A percentile compares a stretch with the other conserved stretches of the same genome.
Evolutionary conservation across 2,329 filamentous ascomycete species (phyloP).

Genomic region (Clonostachys solani): DNA sequence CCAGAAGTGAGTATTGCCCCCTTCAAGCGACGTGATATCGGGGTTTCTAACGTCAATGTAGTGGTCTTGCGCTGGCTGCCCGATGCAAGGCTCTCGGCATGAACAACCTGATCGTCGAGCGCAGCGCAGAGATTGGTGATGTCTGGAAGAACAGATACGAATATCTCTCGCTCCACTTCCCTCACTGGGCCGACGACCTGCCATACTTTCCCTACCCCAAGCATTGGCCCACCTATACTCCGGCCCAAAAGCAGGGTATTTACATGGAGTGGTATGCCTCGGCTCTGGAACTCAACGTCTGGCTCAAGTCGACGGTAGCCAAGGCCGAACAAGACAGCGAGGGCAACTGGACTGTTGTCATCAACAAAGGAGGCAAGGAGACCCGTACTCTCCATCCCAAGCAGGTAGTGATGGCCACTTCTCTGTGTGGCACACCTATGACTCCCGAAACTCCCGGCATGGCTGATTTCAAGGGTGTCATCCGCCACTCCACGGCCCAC

Average conservation of each 20-base stretch:
- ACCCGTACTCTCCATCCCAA: conserved; percentile 47
- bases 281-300: conserved; percentile 65
- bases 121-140: conserved; percentile 53
- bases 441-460: conserved; percentile 53
- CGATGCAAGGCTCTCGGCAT: conserved; percentile 56
- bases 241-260: conserved; percentile 67
- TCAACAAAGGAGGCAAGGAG: conserved; percentile 18
- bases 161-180: conserved; percentile 65
- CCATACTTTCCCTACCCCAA: conserved; percentile 61
- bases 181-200: conserved; percentile 57
- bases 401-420: conserved; percentile 64
- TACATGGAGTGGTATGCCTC: conserved; percentile 64
- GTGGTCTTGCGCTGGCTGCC: conserved; percentile 30
- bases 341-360: conserved; percentile 48
- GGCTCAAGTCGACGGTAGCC: conserved; percentile 32
- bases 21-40: not conserved
- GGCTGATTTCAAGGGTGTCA: conserved; percentile 51
- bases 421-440: conserved; percentile 63
- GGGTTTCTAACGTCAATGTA: not conserved
- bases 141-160: conserved; percentile 62
- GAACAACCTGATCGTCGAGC: conserved; percentile 52
- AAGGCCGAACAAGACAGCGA: conserved; percentile 19
- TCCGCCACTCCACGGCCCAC: conserved; percentile 61
- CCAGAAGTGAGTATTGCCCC: conserved; percentile 9
- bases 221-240: conserved; percentile 66